phyloP scores from a whole-genome alignment of 495 filamentous ascomycete genomes.

The Aspergillus homomorphus region DNA sequence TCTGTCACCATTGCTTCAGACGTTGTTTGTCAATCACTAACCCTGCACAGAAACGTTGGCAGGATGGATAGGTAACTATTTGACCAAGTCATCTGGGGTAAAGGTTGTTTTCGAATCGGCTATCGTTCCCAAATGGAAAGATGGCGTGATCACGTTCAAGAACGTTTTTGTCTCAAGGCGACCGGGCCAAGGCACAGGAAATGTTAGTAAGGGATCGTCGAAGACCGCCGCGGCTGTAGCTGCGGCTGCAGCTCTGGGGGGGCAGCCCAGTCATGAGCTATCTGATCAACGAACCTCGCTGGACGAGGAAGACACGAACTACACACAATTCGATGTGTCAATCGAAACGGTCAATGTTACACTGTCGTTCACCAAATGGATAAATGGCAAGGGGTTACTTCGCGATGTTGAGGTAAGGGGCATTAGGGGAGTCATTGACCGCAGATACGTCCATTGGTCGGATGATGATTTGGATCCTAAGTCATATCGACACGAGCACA shows the following conservation, averaged over 20 bases:
- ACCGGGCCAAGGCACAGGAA: conserved; percentile 70
- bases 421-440: conserved; percentile 92
- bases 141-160: conserved; percentile 91
- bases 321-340: conserved; percentile 95
- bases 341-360: conserved; percentile 96
- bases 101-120: conserved; percentile 97
- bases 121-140: conserved; percentile 91
- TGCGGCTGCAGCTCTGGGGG: conserved; percentile 63
- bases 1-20: conserved; percentile 31
- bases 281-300: conserved; percentile 15
- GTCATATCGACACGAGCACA: conserved; percentile 79
- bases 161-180: conserved; percentile 94
- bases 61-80: conserved; percentile 88
- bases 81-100: conserved; percentile 91
- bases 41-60: conserved; percentile 74
- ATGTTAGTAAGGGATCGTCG: conserved; percentile 91
- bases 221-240: conserved; percentile 82
- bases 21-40: conserved; percentile 17
- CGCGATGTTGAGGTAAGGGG: conserved; percentile 92
- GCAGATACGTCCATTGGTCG: conserved; percentile 72
- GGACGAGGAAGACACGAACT: conserved; percentile 87
- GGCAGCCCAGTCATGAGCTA: conserved; percentile 20
- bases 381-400: conserved; percentile 90
- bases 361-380: conserved; percentile 95
- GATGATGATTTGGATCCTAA: conserved; percentile 76